Evolutionary conservation across 176 grass and related monocot species (phyloP).

Genomic region (Elaeis guineensis): DNA sequence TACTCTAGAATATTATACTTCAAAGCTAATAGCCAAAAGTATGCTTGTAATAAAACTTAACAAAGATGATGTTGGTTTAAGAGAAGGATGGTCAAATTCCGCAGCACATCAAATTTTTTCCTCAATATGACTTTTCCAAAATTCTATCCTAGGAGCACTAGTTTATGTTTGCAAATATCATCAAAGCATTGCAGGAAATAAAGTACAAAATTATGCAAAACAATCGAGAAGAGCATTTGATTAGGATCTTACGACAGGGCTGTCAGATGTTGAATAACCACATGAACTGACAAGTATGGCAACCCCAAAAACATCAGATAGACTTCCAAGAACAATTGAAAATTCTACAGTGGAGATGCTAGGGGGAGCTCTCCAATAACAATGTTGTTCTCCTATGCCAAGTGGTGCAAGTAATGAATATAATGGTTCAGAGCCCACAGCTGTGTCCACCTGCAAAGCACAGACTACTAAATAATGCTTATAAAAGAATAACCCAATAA

Average conservation of each 20-base stretch:
- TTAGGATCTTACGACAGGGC: slow-evolving; percentile 71
- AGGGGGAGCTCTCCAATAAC: slow-evolving; percentile 84
- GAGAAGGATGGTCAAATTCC: too few relatives aligned
- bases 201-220: too few relatives aligned
- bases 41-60: too few relatives aligned
- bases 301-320: slow-evolving; percentile 91
- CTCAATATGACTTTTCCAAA: too few relatives aligned
- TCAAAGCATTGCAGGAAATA: too few relatives aligned
- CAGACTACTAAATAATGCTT: slow-evolving; percentile 4
- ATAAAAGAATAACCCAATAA: too few relatives aligned
- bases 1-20: too few relatives aligned
- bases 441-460: slow-evolving; percentile 63
- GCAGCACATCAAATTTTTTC: too few relatives aligned
- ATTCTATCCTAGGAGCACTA: too few relatives aligned
- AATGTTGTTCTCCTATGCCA: slow-evolving; percentile 47
- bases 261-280: slow-evolving; percentile 70
- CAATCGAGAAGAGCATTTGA: background rate
- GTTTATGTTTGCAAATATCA: too few relatives aligned
- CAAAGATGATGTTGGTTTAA: too few relatives aligned
- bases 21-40: too few relatives aligned
- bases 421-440: slow-evolving; percentile 51
- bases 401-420: slow-evolving; percentile 79
- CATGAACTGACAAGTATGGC: slow-evolving; percentile 81
- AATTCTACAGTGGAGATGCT: slow-evolving; percentile 60
- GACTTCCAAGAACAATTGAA: slow-evolving; percentile 76